Percentiles rank a stretch among this genome's conserved stretches.
These are phyloP conservation scores for Yamadazyma friedrichii DNA, from an alignment of 1,139 yeast species.

Conservation along the genomic window DNA sequence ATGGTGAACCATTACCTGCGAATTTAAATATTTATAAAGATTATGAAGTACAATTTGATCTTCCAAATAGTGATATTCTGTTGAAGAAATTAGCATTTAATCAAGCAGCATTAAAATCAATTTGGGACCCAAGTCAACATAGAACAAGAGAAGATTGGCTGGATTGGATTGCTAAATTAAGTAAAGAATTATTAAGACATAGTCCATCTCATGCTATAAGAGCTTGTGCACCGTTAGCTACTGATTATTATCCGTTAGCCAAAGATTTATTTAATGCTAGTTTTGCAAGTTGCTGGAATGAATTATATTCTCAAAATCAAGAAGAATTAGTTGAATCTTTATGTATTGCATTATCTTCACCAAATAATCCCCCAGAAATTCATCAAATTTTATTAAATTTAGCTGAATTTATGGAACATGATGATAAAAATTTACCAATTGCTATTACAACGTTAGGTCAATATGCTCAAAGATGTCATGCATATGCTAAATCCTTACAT, in stretches of 20 bases:
- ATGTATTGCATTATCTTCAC: conserved; percentile 83
- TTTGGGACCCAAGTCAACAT: conserved; percentile 92
- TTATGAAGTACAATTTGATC: conserved; percentile 55
- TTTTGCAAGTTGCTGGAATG: conserved; percentile 96
- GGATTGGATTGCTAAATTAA: conserved; percentile 89
- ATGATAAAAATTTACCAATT: conserved; percentile 89
- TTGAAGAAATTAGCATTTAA: conserved; percentile 78
- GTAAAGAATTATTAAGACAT: conserved; percentile 83
- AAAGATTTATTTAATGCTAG: conserved; percentile 91
- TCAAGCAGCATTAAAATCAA: conserved; percentile 70
- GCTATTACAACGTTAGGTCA: conserved; percentile 86
- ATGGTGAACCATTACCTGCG: conserved; percentile 89
- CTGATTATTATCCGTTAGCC: conserved; percentile 85
- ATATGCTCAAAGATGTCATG: conserved; percentile 94
- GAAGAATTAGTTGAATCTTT: conserved; percentile 86
- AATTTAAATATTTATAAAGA: conserved; percentile 71
- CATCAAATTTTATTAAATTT: conserved; percentile 84
- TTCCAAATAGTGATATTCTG: conserved; percentile 66
- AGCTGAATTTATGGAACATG: conserved; percentile 98
- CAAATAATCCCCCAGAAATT: conserved; percentile 94
- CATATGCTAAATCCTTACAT: conserved; percentile 95
- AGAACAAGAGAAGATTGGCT: conserved; percentile 96
- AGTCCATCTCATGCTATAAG: conserved; percentile 94
- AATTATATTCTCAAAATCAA: conserved; percentile 85
- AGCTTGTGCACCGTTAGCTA: conserved; percentile 90